These are phyloP conservation scores for Kokia cookei DNA, from an alignment of 441 rosid genomes.

Conservation along the genomic window DNA sequence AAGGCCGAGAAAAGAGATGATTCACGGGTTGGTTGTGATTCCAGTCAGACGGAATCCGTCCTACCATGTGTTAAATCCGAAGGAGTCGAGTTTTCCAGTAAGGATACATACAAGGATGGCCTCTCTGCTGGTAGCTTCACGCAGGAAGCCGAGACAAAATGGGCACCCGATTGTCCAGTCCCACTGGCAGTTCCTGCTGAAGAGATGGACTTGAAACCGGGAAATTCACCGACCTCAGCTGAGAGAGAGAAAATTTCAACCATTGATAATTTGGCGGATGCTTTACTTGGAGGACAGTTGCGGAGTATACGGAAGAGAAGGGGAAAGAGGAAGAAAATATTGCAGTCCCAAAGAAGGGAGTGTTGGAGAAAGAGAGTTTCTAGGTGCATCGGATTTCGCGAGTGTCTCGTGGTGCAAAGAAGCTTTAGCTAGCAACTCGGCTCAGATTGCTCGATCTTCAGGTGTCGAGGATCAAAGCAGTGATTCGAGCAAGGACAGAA, in stretches of 20 bases:
- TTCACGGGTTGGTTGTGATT: conserved; percentile 37
- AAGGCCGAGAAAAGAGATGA: conserved; percentile 47
- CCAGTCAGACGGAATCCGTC: conserved; percentile 58
- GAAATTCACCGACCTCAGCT: conserved; percentile 8
- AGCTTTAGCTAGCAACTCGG: conserved; percentile 38
- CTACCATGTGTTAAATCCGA: conserved; percentile 45
- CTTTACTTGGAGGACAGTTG: conserved; percentile 38
- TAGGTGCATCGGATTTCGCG: conserved; percentile 36
- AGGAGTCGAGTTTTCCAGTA: conserved; percentile 51
- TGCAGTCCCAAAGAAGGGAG: conserved; percentile 56
- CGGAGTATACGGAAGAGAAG: conserved; percentile 54
- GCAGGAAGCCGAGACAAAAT: conserved; percentile 45
- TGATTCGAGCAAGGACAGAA: conserved; percentile 25
- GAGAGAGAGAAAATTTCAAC: conserved; percentile 25
- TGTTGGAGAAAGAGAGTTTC: conserved; percentile 54
- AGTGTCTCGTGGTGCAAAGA: conserved; percentile 43
- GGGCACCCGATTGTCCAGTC: conserved; percentile 40
- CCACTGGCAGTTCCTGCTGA: conserved; percentile 33
- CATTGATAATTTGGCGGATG: conserved; percentile 28
- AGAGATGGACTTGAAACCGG: conserved; percentile 34
- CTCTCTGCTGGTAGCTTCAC: conserved; percentile 85
- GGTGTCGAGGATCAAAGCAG: conserved; percentile 26
- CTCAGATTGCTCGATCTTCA: conserved; percentile 24
- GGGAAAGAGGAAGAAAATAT: conserved; percentile 77
- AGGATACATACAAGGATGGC: conserved; percentile 57